These are phyloP conservation scores for Dryas drummondii DNA, from an alignment of 306 rosid species.

Conservation along the genomic window DNA sequence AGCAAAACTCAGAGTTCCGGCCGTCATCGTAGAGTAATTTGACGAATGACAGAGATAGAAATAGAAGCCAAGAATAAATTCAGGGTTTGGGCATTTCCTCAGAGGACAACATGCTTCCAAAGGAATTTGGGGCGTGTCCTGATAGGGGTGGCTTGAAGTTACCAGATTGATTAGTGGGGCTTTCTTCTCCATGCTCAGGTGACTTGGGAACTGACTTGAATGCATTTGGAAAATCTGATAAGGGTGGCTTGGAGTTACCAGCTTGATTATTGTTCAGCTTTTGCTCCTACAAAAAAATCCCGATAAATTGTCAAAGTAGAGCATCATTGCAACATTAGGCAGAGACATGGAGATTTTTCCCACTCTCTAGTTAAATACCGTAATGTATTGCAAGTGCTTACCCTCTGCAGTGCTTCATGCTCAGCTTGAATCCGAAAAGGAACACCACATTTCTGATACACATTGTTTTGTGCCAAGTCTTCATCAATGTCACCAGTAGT, in stretches of 20 bases:
- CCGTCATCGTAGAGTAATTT: constrained; percentile 10
- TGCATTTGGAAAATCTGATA: constrained; percentile 58
- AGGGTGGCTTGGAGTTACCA: constrained; percentile 41
- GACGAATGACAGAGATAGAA: constrained; percentile 7
- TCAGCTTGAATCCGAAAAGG: constrained; percentile 94
- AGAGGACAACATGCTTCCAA: constrained; percentile 38
- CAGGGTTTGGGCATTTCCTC: constrained; percentile 45
- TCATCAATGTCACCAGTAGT: constrained; percentile 81
- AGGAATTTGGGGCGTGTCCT: constrained; percentile 42
- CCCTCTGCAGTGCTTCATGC: constrained; percentile 88
- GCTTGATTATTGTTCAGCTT: constrained; percentile 50
- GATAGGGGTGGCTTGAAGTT: constrained; percentile 39
- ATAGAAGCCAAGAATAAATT: constrained; percentile 24
- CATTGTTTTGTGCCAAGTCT: constrained; percentile 81
- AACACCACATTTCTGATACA: constrained; percentile 86
- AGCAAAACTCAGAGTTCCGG: constrained; percentile 17
- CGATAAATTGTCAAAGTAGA: background rate
- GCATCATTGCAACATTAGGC: background rate
- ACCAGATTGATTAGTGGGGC: constrained; percentile 40
- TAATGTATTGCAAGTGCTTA: constrained; percentile 35
- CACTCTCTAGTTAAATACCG: background rate
- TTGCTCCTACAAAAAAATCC: constrained; percentile 59
- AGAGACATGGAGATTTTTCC: background rate
- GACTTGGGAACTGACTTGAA: constrained; percentile 49
- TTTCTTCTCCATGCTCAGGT: constrained; percentile 49